A percentile compares a stretch with the other conserved stretches of the same genome.
Conservation (phyloP, 441 rosid genomes). For the Omphalea diandra region DNA sequence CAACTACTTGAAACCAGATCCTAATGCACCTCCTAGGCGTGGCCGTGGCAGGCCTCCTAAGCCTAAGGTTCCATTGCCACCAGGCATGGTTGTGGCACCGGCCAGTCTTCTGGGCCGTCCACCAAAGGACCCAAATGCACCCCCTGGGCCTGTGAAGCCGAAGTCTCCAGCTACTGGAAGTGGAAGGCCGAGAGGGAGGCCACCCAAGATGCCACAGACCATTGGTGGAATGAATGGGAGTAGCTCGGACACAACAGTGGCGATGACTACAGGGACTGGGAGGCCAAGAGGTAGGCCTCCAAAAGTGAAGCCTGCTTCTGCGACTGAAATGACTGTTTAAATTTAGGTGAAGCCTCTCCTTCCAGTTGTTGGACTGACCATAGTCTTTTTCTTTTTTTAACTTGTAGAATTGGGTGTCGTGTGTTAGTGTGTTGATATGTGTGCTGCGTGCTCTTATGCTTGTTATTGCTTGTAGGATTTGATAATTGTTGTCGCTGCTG, state of each 20-base stretch:
- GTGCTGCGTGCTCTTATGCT: too few relatives aligned
- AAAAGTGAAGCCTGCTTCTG: conserved; percentile 11
- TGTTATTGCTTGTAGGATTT: conserved; percentile 14
- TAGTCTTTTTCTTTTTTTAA: neutral
- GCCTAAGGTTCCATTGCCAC: conserved; percentile 36
- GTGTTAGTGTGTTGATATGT: neutral
- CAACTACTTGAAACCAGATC: conserved; percentile 55
- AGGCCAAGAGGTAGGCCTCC: conserved; percentile 20
- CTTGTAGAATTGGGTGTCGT: conserved; percentile 12
- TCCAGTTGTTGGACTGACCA: neutral
- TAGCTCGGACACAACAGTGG: too few relatives aligned
- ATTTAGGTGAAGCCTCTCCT: neutral
- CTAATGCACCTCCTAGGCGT: conserved; percentile 59
- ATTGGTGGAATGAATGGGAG: conserved; percentile 44
- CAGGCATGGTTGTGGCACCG: conserved; percentile 8
- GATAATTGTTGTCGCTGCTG: conserved; percentile 1
- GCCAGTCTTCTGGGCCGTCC: conserved; percentile 56
- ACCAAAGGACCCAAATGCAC: conserved; percentile 59
- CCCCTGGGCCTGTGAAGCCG: conserved; percentile 41
- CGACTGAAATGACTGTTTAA: conserved; percentile 16
- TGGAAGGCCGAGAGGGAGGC: conserved; percentile 68
- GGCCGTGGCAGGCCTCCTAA: conserved; percentile 79
- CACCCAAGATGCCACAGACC: conserved; percentile 52
- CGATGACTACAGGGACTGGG: conserved; percentile 3
- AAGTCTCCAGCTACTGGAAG: conserved; percentile 33